Evolutionary conservation across 163 green algal genomes (phyloP).

Genomic region (Scenedesmus sp.): DNA sequence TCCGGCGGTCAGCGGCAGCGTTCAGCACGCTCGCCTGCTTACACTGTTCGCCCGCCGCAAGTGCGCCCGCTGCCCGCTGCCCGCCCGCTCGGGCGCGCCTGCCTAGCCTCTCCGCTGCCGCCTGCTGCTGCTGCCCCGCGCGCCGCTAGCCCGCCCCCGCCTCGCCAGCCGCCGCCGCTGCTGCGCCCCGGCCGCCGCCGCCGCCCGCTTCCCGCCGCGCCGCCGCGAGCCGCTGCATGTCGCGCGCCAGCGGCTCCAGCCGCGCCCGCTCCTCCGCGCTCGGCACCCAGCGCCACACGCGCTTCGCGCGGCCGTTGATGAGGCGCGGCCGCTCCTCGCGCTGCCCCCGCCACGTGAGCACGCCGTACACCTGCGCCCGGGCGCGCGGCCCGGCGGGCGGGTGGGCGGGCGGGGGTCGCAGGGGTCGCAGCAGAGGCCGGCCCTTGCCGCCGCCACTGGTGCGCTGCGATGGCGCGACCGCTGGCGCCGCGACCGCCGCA

Average conservation of each 20-base stretch:
- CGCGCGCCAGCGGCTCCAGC: constrained; percentile 13
- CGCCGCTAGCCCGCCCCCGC: background rate
- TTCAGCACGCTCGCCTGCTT: no score
- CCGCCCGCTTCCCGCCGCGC: constrained; percentile 3
- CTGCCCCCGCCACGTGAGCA: constrained; percentile 21
- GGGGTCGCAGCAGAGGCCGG: no score
- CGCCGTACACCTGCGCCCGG: constrained; percentile 24
- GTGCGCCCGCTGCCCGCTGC: background rate
- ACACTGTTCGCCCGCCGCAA: no score
- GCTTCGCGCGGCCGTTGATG: constrained; percentile 31
- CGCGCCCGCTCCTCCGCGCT: constrained; percentile 5
- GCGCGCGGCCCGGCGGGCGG: no score
- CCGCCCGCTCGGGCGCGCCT: no score
- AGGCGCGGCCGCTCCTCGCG: background rate
- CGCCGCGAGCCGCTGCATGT: constrained; percentile 4
- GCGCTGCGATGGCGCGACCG: no score
- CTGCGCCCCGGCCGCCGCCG: background rate
- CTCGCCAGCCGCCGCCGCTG: background rate
- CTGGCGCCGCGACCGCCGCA: no score
- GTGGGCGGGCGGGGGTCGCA: no score
- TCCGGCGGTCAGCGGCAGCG: no score
- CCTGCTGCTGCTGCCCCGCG: constrained; percentile 11
- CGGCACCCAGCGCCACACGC: constrained; percentile 40
- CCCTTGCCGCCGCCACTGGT: no score
- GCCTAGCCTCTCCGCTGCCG: no score